A percentile compares a stretch with the other conserved stretches of the same genome.
Conservation (phyloP, 495 filamentous ascomycete species). For the Staphylotrichum longicolle region DNA sequence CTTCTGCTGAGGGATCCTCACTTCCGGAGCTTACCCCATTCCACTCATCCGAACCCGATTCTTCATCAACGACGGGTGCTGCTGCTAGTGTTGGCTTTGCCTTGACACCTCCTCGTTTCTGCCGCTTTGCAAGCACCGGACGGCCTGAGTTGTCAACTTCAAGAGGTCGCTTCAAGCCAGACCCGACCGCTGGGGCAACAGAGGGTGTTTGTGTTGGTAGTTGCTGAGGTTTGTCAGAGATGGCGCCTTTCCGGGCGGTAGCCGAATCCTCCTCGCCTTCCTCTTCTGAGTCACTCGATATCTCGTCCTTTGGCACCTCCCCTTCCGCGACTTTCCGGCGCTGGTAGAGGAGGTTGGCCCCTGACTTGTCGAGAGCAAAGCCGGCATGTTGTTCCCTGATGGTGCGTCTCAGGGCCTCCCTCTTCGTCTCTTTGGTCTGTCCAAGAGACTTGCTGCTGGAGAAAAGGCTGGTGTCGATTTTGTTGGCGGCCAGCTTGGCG, state of each 20-base stretch:
- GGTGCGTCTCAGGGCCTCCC: slow-evolving; percentile 59
- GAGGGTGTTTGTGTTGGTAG: slow-evolving; percentile 2
- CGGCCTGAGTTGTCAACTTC: slow-evolving; percentile 73
- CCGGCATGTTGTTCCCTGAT: slow-evolving; percentile 59
- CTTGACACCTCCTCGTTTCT: slow-evolving; percentile 53
- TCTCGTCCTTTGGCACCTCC: slow-evolving; percentile 19
- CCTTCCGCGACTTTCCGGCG: slow-evolving; percentile 23
- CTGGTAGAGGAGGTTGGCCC: slow-evolving; percentile 38
- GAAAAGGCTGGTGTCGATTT: slow-evolving; percentile 77
- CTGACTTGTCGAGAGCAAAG: slow-evolving; percentile 47
- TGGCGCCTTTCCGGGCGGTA: slow-evolving; percentile 11
- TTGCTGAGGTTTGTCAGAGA: slow-evolving; percentile 1
- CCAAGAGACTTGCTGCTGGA: slow-evolving; percentile 74
- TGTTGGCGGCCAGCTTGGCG: slow-evolving; percentile 72
- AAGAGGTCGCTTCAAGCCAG: slow-evolving; percentile 82
- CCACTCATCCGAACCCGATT: slow-evolving; percentile 39
- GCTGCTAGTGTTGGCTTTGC: slow-evolving; percentile 39
- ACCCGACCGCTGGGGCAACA: slow-evolving; percentile 50
- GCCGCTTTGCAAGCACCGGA: slow-evolving; percentile 73
- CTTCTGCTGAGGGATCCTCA: slow-evolving; percentile 24
- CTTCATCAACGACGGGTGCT: slow-evolving; percentile 20
- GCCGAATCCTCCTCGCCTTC: slow-evolving; percentile 23
- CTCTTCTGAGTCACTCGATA: slow-evolving; percentile 33
- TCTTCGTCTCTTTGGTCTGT: slow-evolving; percentile 61
- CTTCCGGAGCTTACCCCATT: slow-evolving; percentile 36